Base-by-base conservation (phyloP, 2,329 filamentous ascomycete genomes). In the Aspergillus brasiliensis region DNA sequence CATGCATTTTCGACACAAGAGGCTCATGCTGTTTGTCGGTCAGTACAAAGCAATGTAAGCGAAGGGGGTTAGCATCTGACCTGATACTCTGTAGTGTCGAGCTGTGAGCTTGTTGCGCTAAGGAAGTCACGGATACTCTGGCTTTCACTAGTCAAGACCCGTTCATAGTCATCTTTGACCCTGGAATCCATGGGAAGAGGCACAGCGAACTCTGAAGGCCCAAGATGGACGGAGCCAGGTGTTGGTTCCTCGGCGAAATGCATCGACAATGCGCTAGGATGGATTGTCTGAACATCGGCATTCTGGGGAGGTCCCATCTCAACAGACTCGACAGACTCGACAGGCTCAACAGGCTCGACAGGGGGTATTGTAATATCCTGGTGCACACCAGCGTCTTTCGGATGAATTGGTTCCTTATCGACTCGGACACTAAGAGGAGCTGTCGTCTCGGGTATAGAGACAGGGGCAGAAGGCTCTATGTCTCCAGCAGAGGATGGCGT, bases 171-270 rank as follows among this genome's bases (percentile, higher is more conserved):
- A 61, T 78, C 75, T 52, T 78, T 78, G 3, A 79, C 71, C 37
- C 77, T 71, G 21, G 77, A 76, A 61, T 79, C 77, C 76, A 79
- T 78, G 0, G 77, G 75, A 51, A 79, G 72, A 5, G 75, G 71
- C 7, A 79, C 67, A 17, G 75, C 77, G 62, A 76, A 79, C 60
- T 79, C 77, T 11, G 69, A 72, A 10, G 74, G 70, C 2, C 76
- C 75, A 52, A 79, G 72, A 19, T 69, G 64, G 31, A 78, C 65
- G 19, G 73, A 73, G 8, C 73, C 73, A 17, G 71, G 73, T 13
- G 57, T 38, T n/a, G 54, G 38, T 44, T 73, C 64, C 47, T 74
- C 71, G 8, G 59, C 51, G 40, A 67, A 61, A 7, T 55, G 64
- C 10, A 74, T 69, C 13, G 72, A 71, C 37, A 77, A 69, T 13